Conservation (phyloP, 805 yeast species). For the Lachancea waltii region DNA sequence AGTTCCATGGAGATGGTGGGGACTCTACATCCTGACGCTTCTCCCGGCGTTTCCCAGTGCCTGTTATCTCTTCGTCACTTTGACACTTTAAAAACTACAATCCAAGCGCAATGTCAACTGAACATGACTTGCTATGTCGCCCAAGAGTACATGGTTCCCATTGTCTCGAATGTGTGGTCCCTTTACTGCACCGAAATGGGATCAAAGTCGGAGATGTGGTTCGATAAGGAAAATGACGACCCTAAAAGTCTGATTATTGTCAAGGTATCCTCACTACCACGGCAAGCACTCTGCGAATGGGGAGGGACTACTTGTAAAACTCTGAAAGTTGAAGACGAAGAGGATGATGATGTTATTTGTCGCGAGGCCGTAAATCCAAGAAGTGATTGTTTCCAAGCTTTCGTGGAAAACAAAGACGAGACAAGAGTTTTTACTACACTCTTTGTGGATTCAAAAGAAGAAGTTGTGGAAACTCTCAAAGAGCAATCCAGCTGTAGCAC, state of each 20-base stretch:
- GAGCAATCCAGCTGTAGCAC: neutral
- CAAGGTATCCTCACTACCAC: constrained; percentile 54
- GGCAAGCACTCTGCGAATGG: constrained; percentile 66
- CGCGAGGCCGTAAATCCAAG: neutral
- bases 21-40: neutral
- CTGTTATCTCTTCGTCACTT: constrained; percentile 71
- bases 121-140: constrained; percentile 53
- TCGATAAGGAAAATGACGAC: neutral
- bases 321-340: constrained; percentile 30
- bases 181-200: constrained; percentile 33
- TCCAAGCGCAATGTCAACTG: constrained; percentile 41
- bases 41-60: constrained; percentile 30
- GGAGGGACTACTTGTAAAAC: constrained; percentile 49
- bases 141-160: constrained; percentile 22
- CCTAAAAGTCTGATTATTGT: constrained; percentile 41
- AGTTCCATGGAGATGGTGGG: constrained; percentile 48
- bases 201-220: neutral
- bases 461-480: constrained; percentile 8
- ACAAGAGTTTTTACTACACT: constrained; percentile 17
- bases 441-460: constrained; percentile 14
- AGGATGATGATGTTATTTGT: constrained; percentile 32
- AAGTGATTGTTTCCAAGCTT: neutral
- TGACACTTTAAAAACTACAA: constrained; percentile 50
- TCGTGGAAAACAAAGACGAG: neutral
- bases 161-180: constrained; percentile 41